These are phyloP conservation scores for Candida ulmi DNA, from an alignment of 805 yeast species.

Conservation along the genomic window DNA sequence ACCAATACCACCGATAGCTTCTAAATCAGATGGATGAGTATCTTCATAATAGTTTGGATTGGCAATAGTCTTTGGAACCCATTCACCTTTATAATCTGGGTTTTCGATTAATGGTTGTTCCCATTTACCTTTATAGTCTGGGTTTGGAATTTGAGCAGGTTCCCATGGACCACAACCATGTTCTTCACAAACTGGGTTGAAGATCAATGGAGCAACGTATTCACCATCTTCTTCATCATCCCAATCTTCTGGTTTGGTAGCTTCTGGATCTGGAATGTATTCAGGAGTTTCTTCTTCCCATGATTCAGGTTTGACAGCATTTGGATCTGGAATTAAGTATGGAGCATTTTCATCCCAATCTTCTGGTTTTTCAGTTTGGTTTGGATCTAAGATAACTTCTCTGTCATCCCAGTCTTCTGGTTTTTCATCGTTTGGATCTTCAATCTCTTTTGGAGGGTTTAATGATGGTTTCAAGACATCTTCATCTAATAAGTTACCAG, in stretches of 20 bases:
- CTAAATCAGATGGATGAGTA: conserved; percentile 49
- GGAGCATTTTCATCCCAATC: conserved; percentile 82
- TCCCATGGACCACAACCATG: conserved; percentile 83
- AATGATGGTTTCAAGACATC: conserved; percentile 58
- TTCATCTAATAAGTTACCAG: conserved; percentile 61
- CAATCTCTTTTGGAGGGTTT: conserved; percentile 60
- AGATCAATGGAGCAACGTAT: conserved; percentile 68
- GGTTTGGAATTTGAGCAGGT: conserved; percentile 62
- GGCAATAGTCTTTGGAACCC: conserved; percentile 60
- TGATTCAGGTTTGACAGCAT: conserved; percentile 60
- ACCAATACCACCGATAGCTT: conserved; percentile 74
- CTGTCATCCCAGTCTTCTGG: conserved; percentile 85
- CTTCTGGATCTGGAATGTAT: conserved; percentile 62
- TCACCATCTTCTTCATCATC: conserved; percentile 86
- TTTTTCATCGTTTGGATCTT: conserved; percentile 49
- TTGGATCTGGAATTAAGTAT: conserved; percentile 57
- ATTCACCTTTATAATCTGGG: conserved; percentile 74
- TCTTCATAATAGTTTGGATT: conserved; percentile 71
- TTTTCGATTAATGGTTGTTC: conserved; percentile 58
- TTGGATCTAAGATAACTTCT: conserved; percentile 62
- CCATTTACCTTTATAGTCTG: conserved; percentile 78
- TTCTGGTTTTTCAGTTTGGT: conserved; percentile 58
- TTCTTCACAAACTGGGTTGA: conserved; percentile 66
- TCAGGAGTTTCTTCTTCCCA: conserved; percentile 69
- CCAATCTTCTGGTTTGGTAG: conserved; percentile 72